phyloP scores from a whole-genome alignment of 805 yeast species.

The Lipomyces lipofer region DNA sequence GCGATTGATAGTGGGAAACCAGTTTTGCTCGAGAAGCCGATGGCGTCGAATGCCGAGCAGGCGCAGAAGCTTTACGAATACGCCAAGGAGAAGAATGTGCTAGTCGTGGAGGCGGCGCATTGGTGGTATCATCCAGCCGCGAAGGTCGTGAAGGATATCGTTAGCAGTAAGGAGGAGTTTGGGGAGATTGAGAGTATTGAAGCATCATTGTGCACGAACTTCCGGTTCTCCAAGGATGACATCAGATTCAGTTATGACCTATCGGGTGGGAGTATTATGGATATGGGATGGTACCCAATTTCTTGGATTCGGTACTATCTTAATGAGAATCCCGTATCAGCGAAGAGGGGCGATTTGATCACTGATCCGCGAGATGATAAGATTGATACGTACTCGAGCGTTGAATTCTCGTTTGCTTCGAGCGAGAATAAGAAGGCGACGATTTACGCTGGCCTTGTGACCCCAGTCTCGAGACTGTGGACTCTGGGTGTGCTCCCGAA shows the following conservation, averaged over 20 bases:
- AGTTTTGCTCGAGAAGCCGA: constrained; percentile 29
- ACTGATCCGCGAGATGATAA: constrained; percentile 7
- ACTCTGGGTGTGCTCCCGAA: constrained; percentile 19
- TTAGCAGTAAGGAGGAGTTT: constrained; percentile 16
- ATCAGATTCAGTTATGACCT: constrained; percentile 13
- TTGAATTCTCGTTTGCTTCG: constrained; percentile 18
- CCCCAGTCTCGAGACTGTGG: constrained; percentile 9
- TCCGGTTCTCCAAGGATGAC: not conserved
- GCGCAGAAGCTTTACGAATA: constrained; percentile 14
- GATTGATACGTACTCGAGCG: constrained; percentile 14
- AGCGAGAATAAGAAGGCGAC: constrained; percentile 6
- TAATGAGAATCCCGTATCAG: constrained; percentile 20
- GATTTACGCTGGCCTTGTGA: constrained; percentile 10
- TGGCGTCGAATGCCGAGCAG: constrained; percentile 23
- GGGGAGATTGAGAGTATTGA: constrained; percentile 21
- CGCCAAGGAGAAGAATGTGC: constrained; percentile 14
- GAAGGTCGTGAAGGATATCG: constrained; percentile 9
- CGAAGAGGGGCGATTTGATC: constrained; percentile 1
- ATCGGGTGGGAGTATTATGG: constrained; percentile 28
- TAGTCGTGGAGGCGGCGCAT: constrained; percentile 26
- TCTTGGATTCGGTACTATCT: constrained; percentile 27
- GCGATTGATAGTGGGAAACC: constrained; percentile 23
- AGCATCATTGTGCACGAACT: constrained; percentile 10
- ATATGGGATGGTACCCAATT: constrained; percentile 29
- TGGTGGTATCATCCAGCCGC: constrained; percentile 30